Evolutionary conservation across 2,329 filamentous ascomycete species (phyloP).

Genomic region (Byssothecium circinans): DNA sequence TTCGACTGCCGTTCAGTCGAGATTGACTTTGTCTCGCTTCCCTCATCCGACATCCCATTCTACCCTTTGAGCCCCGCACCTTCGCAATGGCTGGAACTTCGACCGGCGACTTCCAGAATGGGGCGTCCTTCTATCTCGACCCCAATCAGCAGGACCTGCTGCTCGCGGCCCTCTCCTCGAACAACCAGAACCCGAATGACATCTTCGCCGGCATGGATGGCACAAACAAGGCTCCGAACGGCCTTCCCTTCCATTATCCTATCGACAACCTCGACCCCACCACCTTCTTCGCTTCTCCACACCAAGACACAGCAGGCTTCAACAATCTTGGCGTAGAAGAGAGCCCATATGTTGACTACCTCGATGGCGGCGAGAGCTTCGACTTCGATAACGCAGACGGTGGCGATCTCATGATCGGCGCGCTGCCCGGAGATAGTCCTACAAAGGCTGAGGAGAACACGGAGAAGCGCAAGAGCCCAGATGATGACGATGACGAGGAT

Average conservation of each 20-base stretch:
- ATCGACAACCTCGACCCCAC: slow-evolving; percentile 36
- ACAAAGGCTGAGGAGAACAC: slow-evolving; percentile 49
- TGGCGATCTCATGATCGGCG: slow-evolving; percentile 70
- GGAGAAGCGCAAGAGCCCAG: slow-evolving; percentile 71
- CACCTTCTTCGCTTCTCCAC: slow-evolving; percentile 42
- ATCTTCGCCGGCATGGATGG: slow-evolving; percentile 28
- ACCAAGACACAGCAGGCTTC: slow-evolving; percentile 45
- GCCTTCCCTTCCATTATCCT: slow-evolving; percentile 35
- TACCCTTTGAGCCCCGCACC: slow-evolving; percentile 21
- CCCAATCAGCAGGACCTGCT: slow-evolving; percentile 52
- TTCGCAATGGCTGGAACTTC: slow-evolving; percentile 41
- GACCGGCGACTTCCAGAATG: slow-evolving; percentile 43
- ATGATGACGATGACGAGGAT: slow-evolving; percentile 65
- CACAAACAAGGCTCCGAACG: slow-evolving; percentile 21
- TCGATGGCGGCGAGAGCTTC: slow-evolving; percentile 73
- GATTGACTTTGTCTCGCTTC: neutral
- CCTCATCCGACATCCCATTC: neutral
- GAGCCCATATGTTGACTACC: slow-evolving; percentile 82
- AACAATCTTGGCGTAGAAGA: slow-evolving; percentile 61
- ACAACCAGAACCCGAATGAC: slow-evolving; percentile 42
- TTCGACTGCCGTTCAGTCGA: too few relatives aligned
- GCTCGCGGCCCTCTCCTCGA: slow-evolving; percentile 51
- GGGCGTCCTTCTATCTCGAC: slow-evolving; percentile 49
- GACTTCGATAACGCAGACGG: slow-evolving; percentile 68
- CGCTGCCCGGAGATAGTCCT: slow-evolving; percentile 63